A percentile compares a stretch with the other conserved stretches of the same genome.
Conservation (phyloP, 2,329 filamentous ascomycete genomes). For the Tolypocladium inflatum region DNA sequence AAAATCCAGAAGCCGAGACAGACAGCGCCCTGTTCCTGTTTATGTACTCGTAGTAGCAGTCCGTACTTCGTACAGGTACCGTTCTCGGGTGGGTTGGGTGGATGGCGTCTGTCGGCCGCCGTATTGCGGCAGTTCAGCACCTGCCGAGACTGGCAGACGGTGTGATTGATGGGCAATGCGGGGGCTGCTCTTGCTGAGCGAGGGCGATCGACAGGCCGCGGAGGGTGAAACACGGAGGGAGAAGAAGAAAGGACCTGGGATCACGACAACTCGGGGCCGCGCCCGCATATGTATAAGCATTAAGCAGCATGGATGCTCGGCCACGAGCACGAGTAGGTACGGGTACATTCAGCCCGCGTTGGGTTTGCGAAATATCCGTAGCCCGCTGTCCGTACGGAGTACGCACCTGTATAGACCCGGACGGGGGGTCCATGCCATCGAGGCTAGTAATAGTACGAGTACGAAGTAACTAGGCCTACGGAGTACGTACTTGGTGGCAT, state of each 20-base stretch:
- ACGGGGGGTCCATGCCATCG: background rate
- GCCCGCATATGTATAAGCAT: background rate
- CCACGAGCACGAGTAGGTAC: no score
- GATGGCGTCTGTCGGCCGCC: background rate
- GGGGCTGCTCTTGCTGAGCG: background rate
- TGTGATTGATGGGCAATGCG: slow-evolving; percentile 3
- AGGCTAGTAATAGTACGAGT: no score
- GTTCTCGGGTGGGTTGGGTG: background rate
- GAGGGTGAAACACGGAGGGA: background rate
- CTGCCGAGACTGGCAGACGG: slow-evolving; percentile 1
- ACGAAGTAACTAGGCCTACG: no score
- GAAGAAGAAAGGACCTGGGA: background rate
- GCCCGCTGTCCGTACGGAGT: no score
- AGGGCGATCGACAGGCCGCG: background rate
- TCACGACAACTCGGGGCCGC: background rate
- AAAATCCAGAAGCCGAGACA: background rate
- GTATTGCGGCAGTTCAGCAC: background rate
- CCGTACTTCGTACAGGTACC: no score
- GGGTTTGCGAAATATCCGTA: background rate
- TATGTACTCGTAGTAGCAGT: background rate
- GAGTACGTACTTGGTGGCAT: no score
- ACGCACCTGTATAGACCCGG: background rate
- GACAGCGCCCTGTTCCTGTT: background rate
- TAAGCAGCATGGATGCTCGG: background rate
- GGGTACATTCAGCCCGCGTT: no score